Percentiles rank a stretch among this genome's conserved stretches.
phyloP scores from a whole-genome alignment of 495 filamentous ascomycete genomes.

The Durotheca rogersii region DNA sequence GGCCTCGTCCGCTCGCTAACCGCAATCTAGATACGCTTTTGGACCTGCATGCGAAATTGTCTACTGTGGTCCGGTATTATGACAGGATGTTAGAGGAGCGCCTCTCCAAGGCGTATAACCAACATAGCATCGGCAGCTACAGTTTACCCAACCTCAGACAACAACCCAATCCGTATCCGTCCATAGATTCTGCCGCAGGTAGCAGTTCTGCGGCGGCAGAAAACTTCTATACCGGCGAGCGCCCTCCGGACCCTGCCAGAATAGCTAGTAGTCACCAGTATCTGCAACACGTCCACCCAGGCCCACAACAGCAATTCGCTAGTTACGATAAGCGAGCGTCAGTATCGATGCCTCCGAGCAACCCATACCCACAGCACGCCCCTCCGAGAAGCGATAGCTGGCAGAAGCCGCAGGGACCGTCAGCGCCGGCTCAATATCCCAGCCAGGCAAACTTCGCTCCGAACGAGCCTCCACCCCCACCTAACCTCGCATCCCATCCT shows the following conservation, averaged over 20 bases:
- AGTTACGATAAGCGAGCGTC: constrained; percentile 45
- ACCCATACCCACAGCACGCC: constrained; percentile 51
- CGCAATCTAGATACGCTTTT: constrained; percentile 71
- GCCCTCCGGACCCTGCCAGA: constrained; percentile 54
- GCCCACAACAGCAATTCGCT: constrained; percentile 40
- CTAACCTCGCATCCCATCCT: constrained; percentile 33
- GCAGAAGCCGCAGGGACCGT: constrained; percentile 35
- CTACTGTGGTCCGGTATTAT: constrained; percentile 97
- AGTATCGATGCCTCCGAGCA: constrained; percentile 32
- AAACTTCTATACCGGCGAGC: constrained; percentile 75
- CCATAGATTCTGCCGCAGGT: constrained; percentile 49
- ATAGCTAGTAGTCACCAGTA: constrained; percentile 43
- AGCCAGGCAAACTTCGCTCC: constrained; percentile 40
- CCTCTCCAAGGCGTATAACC: constrained; percentile 86
- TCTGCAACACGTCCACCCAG: constrained; percentile 36
- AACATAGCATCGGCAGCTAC: constrained; percentile 65
- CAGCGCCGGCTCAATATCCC: constrained; percentile 38
- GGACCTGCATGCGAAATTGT: constrained; percentile 91
- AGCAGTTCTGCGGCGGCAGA: constrained; percentile 61
- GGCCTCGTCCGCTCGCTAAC: constrained; percentile 32
- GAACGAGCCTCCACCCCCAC: constrained; percentile 31
- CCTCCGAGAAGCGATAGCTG: constrained; percentile 50
- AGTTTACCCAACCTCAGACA: constrained; percentile 52
- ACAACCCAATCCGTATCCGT: constrained; percentile 66
- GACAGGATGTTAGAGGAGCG: constrained; percentile 97